Conservation (phyloP, 129 eudicot genomes). For the Artemisia argyi region DNA sequence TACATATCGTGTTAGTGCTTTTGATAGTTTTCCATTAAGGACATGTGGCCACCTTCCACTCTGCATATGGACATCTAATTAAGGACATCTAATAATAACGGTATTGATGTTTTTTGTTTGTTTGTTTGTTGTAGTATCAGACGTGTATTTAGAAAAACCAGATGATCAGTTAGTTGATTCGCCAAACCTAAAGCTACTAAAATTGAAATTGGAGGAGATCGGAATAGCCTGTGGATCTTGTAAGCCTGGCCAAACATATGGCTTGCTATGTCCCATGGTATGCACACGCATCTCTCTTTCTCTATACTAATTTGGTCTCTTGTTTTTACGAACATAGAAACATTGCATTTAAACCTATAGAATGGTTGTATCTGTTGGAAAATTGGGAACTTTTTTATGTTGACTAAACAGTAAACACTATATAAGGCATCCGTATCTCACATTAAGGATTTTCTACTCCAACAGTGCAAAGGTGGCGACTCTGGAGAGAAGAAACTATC, state of each 20-base stretch:
- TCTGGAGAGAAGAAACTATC: slow-evolving; percentile 54
- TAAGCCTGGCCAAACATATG: slow-evolving; percentile 44
- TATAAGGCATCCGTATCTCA: neutral
- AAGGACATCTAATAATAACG: slow-evolving; percentile 8
- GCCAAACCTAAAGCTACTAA: slow-evolving; percentile 30
- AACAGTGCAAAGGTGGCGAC: slow-evolving; percentile 74
- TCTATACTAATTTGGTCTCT: neutral
- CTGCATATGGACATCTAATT: neutral
- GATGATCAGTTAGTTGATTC: slow-evolving; percentile 24
- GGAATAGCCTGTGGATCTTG: slow-evolving; percentile 41
- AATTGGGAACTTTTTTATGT: neutral
- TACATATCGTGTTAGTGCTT: no score
- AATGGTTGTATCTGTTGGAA: neutral
- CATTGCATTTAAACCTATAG: slow-evolving; percentile 4
- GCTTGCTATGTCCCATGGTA: slow-evolving; percentile 56
- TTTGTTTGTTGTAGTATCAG: slow-evolving; percentile 28
- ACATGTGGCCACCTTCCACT: neutral
- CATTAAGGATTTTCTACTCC: slow-evolving; percentile 4
- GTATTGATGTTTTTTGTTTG: neutral
- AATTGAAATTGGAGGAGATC: slow-evolving; percentile 38
- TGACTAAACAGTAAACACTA: neutral
- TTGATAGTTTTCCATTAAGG: neutral
- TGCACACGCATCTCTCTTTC: slow-evolving; percentile 19
- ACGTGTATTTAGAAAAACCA: slow-evolving; percentile 34
- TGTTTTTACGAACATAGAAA: neutral